Conservation (phyloP, 2,329 filamentous ascomycete genomes). For the Pseudocercospora musae region DNA sequence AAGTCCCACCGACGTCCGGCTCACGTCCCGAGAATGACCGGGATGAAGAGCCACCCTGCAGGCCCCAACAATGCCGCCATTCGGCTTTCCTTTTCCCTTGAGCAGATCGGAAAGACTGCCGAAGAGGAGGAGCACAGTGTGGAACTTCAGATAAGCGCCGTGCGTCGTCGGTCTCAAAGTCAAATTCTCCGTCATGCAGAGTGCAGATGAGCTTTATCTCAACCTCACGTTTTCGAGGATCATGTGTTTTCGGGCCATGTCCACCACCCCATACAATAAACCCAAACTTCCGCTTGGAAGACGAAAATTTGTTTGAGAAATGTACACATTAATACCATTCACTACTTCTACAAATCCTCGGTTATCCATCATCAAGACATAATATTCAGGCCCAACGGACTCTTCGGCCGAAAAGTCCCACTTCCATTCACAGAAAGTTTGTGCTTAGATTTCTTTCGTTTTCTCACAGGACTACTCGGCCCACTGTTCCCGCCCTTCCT, state of each 20-base stretch:
- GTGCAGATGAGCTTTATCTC: not conserved
- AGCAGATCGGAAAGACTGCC: not conserved
- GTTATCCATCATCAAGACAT: not conserved
- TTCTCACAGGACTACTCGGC: slow-evolving; percentile 6
- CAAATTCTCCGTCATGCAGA: not conserved
- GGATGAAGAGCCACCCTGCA: not conserved
- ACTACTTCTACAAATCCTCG: not conserved
- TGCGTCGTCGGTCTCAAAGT: not conserved
- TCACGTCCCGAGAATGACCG: not conserved
- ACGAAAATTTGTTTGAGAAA: no score
- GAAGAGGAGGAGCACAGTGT: not conserved
- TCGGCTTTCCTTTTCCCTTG: not conserved
- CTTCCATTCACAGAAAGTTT: not conserved
- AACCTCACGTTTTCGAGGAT: not conserved
- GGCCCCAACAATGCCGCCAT: not conserved
- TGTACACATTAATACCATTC: not conserved
- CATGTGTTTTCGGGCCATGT: no score
- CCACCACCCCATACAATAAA: no score
- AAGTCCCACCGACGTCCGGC: not conserved
- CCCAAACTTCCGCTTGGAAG: no score
- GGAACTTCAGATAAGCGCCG: not conserved
- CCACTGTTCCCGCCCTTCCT: not conserved
- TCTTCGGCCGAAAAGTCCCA: slow-evolving; percentile 14
- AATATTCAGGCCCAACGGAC: slow-evolving; percentile 14
- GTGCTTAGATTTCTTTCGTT: slow-evolving; percentile 19